These are phyloP conservation scores for Mediolabrus comicus DNA, from an alignment of 108 stramenopile species.

Conservation along the genomic window DNA sequence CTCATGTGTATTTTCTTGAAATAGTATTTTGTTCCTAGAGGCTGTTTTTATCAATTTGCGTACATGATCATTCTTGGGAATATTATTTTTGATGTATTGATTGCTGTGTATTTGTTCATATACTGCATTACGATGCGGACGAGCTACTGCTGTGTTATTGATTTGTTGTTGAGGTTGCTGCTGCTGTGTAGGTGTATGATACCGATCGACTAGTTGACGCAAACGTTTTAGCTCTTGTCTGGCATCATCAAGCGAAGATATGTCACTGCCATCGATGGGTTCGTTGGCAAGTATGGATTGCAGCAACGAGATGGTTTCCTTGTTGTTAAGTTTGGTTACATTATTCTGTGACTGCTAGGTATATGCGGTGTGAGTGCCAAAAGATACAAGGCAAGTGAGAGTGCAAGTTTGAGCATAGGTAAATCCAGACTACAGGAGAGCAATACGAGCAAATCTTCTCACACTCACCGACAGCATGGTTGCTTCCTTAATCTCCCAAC, in stretches of 20 bases:
- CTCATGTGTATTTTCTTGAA: slow-evolving; percentile 47
- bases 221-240: slow-evolving; percentile 27
- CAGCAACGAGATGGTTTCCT: background rate
- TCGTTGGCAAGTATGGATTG: slow-evolving; percentile 37
- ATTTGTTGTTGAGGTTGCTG: slow-evolving; percentile 7
- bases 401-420: too few species aligned
- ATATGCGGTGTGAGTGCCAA: too few species aligned
- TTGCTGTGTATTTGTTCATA: slow-evolving; percentile 31
- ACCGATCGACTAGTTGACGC: slow-evolving; percentile 23
- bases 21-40: slow-evolving; percentile 63
- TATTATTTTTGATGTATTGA: slow-evolving; percentile 28
- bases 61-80: slow-evolving; percentile 54
- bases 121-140: slow-evolving; percentile 13
- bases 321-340: background rate
- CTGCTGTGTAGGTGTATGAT: background rate
- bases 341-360: too few species aligned
- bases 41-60: slow-evolving; percentile 58
- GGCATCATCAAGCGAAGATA: slow-evolving; percentile 20
- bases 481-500: too few species aligned
- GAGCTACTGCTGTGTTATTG: background rate
- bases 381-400: too few species aligned
- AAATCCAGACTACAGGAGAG: too few species aligned
- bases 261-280: slow-evolving; percentile 28
- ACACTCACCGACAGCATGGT: too few species aligned
- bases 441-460: too few species aligned